These are phyloP conservation scores for Fennellomyces sp. DNA, from an alignment of 371 early-diverging fungal genomes.

Conservation along the genomic window DNA sequence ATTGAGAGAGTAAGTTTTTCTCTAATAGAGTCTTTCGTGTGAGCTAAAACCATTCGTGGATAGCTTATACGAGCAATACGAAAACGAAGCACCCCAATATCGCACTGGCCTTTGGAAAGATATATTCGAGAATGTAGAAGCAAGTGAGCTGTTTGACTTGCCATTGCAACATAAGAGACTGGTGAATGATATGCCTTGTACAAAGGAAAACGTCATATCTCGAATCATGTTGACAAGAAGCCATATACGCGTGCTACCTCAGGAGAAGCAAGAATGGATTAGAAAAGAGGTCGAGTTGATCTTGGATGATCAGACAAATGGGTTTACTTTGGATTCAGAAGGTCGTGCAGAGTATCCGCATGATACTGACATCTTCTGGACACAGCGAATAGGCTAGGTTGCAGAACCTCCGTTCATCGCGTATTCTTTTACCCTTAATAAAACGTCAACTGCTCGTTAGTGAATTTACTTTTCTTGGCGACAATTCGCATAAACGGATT, in stretches of 20 bases:
- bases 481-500: no score
- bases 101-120: constrained; percentile 36
- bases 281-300: constrained; percentile 20
- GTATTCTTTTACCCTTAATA: no score
- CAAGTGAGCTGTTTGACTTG: constrained; percentile 18
- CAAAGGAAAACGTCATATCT: constrained; percentile 20
- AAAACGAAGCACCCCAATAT: constrained; percentile 39
- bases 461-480: no score
- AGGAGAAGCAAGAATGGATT: constrained; percentile 22
- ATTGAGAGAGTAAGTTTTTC: constrained; percentile 34
- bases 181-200: constrained; percentile 15
- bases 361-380: constrained; percentile 42
- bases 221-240: constrained; percentile 42
- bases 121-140: constrained; percentile 32
- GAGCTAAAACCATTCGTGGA: background rate
- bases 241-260: constrained; percentile 38
- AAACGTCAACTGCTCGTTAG: no score
- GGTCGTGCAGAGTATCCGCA: constrained; percentile 28
- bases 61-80: constrained; percentile 35
- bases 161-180: constrained; percentile 27
- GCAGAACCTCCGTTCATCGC: no score
- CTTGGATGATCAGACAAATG: constrained; percentile 22
- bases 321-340: constrained; percentile 12
- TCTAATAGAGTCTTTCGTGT: no score
- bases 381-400: no score